Evolutionary conservation across 2,329 filamentous ascomycete genomes (phyloP), one percentile per base, ranked within the genome.

Genomic region (Apiospora rasikravindrae): DNA sequence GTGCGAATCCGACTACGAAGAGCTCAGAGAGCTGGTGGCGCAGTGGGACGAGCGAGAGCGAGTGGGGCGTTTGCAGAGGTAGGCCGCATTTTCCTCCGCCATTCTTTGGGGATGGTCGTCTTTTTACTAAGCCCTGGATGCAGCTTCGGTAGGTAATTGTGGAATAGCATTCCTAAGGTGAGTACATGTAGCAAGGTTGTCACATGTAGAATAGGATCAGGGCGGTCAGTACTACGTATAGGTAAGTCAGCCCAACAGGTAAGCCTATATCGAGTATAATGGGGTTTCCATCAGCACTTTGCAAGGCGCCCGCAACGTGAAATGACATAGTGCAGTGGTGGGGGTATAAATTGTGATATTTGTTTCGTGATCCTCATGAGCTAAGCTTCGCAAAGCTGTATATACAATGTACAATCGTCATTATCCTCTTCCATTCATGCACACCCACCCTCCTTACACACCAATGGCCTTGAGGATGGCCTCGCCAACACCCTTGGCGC

Each of bases 401-500:
- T 40, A 40, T 64, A 64, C 29, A 40, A 3, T 64, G 29, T 40
- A 40, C 29, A 40, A 24, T 61, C 29, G 11, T 64, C 10, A 64
- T 42, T 1, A 42, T 51, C 2, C 61, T 5, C 13, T 22, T 24
- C 22, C 49, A 24, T 26, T 26, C 49, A 24, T 51, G 14, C 10
- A 51, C n/a, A n/a, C 49, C 4, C 33, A 5, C 33, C 2, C n/a
- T 13, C 49, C 24, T 10, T 75, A 78, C 40, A 77, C 26, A 2
- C 79, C 76, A 71, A 88, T 79, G 1, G 85, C 84, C 82, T 86
- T 86, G 37, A 84, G 78, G 73, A 90, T 77, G 2, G 84, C 88
- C 81, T 87, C 83, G 0, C 85, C 88, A n/a, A 89, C 82, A 0
- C 77, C 85, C 76, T 83, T 83, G 0, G 86, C 85, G 33, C 86